Percentiles rank a stretch among this genome's conserved stretches.
phyloP scores from a whole-genome alignment of 2,329 filamentous ascomycete genomes.

The Ophiostoma tasmaniense region DNA sequence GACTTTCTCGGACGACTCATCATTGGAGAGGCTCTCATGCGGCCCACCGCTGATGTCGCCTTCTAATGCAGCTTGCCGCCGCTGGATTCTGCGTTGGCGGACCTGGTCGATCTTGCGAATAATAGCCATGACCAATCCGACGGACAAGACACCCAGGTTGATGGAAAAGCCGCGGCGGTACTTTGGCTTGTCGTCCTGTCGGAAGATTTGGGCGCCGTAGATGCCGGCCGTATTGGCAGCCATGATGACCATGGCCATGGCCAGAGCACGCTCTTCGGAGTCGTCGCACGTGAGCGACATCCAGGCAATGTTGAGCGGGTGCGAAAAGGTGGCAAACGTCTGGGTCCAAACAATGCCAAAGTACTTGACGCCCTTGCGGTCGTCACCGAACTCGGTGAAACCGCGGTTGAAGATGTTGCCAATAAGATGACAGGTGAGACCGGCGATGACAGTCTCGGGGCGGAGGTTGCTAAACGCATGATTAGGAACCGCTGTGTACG shows the following conservation, averaged over 20 bases:
- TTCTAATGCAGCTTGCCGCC: background rate
- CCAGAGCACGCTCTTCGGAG: background rate
- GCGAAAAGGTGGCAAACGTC: background rate
- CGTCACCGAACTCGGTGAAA: background rate
- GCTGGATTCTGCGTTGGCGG: background rate
- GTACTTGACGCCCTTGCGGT: background rate
- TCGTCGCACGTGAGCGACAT: conserved; percentile 1
- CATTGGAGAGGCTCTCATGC: background rate
- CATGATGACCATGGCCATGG: conserved; percentile 5
- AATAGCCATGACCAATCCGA: background rate
- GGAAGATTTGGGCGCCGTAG: background rate
- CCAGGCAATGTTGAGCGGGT: background rate
- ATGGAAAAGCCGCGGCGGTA: conserved; percentile 2
- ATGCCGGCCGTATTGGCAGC: background rate
- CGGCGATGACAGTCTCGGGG: background rate
- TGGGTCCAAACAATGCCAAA: background rate
- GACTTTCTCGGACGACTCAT: background rate
- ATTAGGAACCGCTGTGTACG: background rate
- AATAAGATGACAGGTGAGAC: background rate
- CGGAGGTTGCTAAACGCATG: background rate
- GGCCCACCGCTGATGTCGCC: background rate
- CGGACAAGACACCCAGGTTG: background rate
- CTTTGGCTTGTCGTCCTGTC: background rate
- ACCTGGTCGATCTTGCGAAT: background rate
- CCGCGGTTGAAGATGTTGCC: conserved; percentile 1